Evolutionary conservation across 371 early-diverging fungal genomes (phyloP).

Genomic region (Phascolomyces articulosus): DNA sequence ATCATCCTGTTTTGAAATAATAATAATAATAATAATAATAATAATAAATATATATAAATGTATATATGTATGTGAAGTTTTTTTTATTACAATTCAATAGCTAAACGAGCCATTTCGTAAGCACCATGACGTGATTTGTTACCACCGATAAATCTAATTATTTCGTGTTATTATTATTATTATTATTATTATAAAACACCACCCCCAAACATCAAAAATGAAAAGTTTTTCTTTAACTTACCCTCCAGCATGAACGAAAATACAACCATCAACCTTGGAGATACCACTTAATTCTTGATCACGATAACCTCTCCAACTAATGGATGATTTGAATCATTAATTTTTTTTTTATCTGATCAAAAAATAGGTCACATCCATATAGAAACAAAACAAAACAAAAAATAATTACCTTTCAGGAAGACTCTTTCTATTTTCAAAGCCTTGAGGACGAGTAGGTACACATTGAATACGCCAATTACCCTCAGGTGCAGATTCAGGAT

Average conservation of each 20-base stretch:
- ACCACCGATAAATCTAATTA: slow-evolving; percentile 77
- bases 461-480: slow-evolving; percentile 80
- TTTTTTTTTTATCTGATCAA: no score
- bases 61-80: not conserved
- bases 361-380: no score
- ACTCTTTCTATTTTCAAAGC: slow-evolving; percentile 88
- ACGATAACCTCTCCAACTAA: slow-evolving; percentile 92
- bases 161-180: no score
- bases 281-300: slow-evolving; percentile 85
- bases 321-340: no score
- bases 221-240: slow-evolving; percentile 5
- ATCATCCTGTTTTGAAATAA: no score
- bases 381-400: no score
- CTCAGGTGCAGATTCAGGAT: slow-evolving; percentile 62
- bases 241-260: slow-evolving; percentile 97
- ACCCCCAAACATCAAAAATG: not conserved
- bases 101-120: slow-evolving; percentile 51
- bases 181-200: not conserved
- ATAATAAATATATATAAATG: not conserved
- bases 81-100: slow-evolving; percentile 43
- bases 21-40: no score
- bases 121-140: slow-evolving; percentile 53
- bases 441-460: slow-evolving; percentile 76
- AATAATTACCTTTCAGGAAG: slow-evolving; percentile 74
- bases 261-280: slow-evolving; percentile 78